Base-by-base conservation (phyloP, 305 asterid species). In the Lippia alba region DNA sequence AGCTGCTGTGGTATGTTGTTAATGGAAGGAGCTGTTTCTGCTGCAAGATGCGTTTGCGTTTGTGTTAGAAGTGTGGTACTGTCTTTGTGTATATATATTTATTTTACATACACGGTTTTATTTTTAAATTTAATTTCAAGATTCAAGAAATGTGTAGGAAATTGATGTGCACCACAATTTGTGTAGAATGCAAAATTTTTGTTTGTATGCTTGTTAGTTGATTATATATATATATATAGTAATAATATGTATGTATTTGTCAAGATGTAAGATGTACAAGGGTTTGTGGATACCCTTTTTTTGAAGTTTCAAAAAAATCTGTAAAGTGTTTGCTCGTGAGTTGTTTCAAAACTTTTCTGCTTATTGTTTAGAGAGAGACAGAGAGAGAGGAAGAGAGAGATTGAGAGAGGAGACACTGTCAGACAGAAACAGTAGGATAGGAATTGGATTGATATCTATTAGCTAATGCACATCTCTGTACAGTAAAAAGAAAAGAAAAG, bases 201-300 rank as follows among this genome's bases (percentile, higher is more conserved):
- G 83, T 78, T 75, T 58, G 77, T 76, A 61, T 66, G 64, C 57
- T 48, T 41, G 66, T 80, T 76, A 64, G 69, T 74, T 75, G 11
- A 9, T 46, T 64, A 57, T 66, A 32, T 30, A 56, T 69, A 16
- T 60, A 58, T n/a, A 17, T 69, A 69, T 66, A 11, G 33, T 19
- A 68, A 9, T 15, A 12, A 0, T 51, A 1, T 7, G 11, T 11
- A n/a, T 14, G 30, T 4, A 69, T 18, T 3, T 57, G 49, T 44
- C 49, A 44, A 44, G 12, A 44, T 44, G 49, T 44, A 44, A 5
- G 18, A 46, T 75, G 44, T n/a, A 66, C 19, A 57, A 61, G 41
- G 80, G 78, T 24, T 77, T 87, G 97, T 91, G 97, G 97, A 86
- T 67, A 84, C 24, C 79, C 76, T 81, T 87, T 85, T 79, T 87